These are phyloP conservation scores for Candida nonsorbophila DNA, from an alignment of 805 yeast species.

Conservation along the genomic window DNA sequence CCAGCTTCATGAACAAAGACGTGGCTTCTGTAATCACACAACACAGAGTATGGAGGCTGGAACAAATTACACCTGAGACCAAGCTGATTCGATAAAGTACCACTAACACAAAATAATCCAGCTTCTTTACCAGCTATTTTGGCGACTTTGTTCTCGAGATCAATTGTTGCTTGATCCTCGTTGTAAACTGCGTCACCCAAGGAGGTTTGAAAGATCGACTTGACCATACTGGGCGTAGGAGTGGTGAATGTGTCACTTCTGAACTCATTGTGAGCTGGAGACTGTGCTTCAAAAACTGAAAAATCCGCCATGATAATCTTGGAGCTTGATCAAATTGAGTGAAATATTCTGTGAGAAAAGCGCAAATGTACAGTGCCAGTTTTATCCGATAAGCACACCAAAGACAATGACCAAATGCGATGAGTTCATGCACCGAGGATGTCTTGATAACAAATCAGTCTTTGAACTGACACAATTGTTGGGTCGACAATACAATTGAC, in stretches of 20 bases:
- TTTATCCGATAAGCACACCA: too few relatives aligned
- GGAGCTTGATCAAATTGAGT: too few relatives aligned
- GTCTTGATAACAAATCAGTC: too few relatives aligned
- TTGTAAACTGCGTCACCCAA: slow-evolving; percentile 87
- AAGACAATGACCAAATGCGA: too few relatives aligned
- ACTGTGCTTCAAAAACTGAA: slow-evolving; percentile 9
- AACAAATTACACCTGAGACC: slow-evolving; percentile 68
- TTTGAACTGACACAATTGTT: too few relatives aligned
- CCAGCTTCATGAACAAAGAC: slow-evolving; percentile 84
- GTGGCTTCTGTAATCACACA: slow-evolving; percentile 86
- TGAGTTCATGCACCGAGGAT: too few relatives aligned
- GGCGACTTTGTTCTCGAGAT: slow-evolving; percentile 60
- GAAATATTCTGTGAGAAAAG: too few relatives aligned
- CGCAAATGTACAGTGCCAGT: too few relatives aligned
- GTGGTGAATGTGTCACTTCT: slow-evolving; percentile 84
- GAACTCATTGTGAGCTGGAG: slow-evolving; percentile 34
- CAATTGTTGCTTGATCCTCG: slow-evolving; percentile 70
- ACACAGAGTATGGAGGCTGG: slow-evolving; percentile 81
- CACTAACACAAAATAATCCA: slow-evolving; percentile 80
- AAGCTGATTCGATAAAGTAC: slow-evolving; percentile 87
- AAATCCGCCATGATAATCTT: too few relatives aligned
- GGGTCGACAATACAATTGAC: too few relatives aligned
- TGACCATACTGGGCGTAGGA: slow-evolving; percentile 69
- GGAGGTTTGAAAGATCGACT: slow-evolving; percentile 48
- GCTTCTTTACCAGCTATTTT: slow-evolving; percentile 72